A percentile compares a stretch with the other conserved stretches of the same genome.
These are phyloP conservation scores for Xylaria sp. DNA, from an alignment of 2,329 filamentous ascomycete genomes.

Conservation along the genomic window DNA sequence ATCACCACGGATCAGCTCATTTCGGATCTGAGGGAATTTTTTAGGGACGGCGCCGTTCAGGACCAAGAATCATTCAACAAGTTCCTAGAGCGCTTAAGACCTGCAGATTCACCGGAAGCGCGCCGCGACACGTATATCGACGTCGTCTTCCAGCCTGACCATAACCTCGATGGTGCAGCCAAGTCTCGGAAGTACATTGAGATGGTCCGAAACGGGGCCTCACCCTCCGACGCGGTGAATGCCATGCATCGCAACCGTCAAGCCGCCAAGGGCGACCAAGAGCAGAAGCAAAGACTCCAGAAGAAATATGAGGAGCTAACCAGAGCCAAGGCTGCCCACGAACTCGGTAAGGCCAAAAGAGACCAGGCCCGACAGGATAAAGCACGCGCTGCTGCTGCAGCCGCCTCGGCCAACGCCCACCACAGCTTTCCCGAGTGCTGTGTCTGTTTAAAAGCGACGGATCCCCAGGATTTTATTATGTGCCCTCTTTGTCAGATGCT, in stretches of 20 bases:
- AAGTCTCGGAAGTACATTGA: conserved; percentile 45
- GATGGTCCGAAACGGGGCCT: conserved; percentile 34
- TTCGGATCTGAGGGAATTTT: conserved; percentile 29
- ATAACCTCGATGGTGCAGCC: conserved; percentile 36
- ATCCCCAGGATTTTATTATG: conserved; percentile 42
- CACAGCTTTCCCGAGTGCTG: conserved; percentile 45
- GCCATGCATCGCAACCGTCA: conserved; percentile 40
- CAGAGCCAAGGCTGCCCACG: conserved; percentile 49
- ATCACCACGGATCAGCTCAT: conserved; percentile 33
- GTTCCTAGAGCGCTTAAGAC: conserved; percentile 37
- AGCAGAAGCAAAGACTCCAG: conserved; percentile 41
- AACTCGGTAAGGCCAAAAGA: conserved; percentile 35
- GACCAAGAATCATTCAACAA: conserved; percentile 36
- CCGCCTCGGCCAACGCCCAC: conserved; percentile 35
- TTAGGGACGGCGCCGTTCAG: conserved; percentile 26
- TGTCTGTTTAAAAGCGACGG: conserved; percentile 42
- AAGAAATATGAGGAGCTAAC: conserved; percentile 50
- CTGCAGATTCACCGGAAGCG: conserved; percentile 36
- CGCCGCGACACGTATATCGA: conserved; percentile 45
- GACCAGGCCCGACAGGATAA: conserved; percentile 46
- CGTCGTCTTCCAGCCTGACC: conserved; percentile 45
- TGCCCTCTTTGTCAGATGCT: conserved; percentile 52
- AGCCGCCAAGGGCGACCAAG: conserved; percentile 33
- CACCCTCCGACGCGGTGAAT: conserved; percentile 36
- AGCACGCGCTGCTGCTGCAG: conserved; percentile 34